Evolutionary conservation across 257 asterid genomes (phyloP).

Genomic region (Scutellaria barbata): DNA sequence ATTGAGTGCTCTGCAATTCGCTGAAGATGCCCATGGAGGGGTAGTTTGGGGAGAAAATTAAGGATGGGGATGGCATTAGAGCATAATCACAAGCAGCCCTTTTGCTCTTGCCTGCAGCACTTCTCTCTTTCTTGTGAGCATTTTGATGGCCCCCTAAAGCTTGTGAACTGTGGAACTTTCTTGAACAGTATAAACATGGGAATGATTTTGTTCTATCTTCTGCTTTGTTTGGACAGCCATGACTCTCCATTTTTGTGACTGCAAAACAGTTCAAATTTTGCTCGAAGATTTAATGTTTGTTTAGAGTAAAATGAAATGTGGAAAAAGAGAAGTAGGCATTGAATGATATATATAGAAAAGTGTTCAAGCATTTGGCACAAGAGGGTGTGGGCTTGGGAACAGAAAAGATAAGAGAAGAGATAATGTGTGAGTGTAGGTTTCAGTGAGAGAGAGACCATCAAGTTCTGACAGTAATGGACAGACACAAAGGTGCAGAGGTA

Average conservation of each 20-base stretch:
- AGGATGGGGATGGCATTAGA: slow-evolving; percentile 37
- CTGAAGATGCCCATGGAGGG: slow-evolving; percentile 18
- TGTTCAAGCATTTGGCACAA: slow-evolving; percentile 4
- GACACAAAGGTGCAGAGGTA: too few species aligned
- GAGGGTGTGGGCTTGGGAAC: slow-evolving; percentile 33
- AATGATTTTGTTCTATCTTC: slow-evolving; percentile 61
- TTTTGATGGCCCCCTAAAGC: slow-evolving; percentile 97
- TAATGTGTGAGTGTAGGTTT: too few species aligned
- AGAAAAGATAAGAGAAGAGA: slow-evolving; percentile 28
- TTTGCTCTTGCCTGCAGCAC: slow-evolving; percentile 70
- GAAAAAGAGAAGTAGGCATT: slow-evolving; percentile 14
- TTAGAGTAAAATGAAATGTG: not conserved
- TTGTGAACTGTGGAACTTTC: slow-evolving; percentile 89
- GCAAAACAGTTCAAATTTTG: too few species aligned
- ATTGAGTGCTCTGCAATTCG: too few species aligned
- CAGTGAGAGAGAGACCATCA: too few species aligned
- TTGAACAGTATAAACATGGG: slow-evolving; percentile 77
- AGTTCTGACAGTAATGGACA: too few species aligned
- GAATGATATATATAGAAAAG: not conserved
- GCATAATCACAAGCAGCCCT: slow-evolving; percentile 30
- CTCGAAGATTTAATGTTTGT: too few species aligned
- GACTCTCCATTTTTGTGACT: slow-evolving; percentile 47
- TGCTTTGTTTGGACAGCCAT: slow-evolving; percentile 37
- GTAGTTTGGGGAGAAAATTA: slow-evolving; percentile 54
- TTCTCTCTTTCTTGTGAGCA: slow-evolving; percentile 92